Conservation (phyloP, 495 filamentous ascomycete genomes). For the Apodospora peruviana region DNA sequence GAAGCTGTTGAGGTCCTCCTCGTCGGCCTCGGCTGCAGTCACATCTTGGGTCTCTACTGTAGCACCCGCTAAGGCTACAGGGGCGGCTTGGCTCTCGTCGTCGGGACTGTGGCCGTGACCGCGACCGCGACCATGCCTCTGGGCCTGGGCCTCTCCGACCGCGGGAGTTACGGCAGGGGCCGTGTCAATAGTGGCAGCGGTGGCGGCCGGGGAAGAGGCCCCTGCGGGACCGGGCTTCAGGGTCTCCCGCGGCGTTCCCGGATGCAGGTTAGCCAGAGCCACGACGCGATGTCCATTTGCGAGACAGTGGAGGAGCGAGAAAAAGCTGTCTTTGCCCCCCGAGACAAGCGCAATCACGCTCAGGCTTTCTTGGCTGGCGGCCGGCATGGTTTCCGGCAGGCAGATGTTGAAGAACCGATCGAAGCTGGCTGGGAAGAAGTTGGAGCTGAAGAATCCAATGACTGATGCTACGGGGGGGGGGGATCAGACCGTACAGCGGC, state of each 20-base stretch:
- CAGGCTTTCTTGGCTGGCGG: conserved; percentile 25
- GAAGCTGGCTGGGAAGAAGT: too few relatives aligned
- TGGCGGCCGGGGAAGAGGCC: neutral
- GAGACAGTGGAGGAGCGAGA: conserved; percentile 83
- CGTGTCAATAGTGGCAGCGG: conserved; percentile 3
- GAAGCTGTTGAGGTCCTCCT: conserved; percentile 84
- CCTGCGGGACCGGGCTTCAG: conserved; percentile 1
- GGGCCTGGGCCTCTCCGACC: conserved; percentile 2
- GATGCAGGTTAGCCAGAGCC: conserved; percentile 84
- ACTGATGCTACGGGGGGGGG: too few relatives aligned
- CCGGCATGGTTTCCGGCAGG: neutral
- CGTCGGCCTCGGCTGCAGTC: conserved; percentile 25
- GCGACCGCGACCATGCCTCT: neutral
- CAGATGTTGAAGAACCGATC: too few relatives aligned
- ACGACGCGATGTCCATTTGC: conserved; percentile 80
- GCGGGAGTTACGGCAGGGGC: conserved; percentile 12
- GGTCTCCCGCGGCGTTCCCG: conserved; percentile 28
- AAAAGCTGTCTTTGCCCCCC: conserved; percentile 95
- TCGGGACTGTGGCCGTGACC: neutral
- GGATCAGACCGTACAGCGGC: too few relatives aligned
- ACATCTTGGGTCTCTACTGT: neutral
- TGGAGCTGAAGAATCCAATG: too few relatives aligned
- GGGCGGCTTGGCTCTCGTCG: too few relatives aligned
- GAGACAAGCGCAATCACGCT: conserved; percentile 91
- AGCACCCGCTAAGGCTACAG: neutral